These are phyloP conservation scores for Hyphodiscus sp. DNA, from an alignment of 2,329 filamentous ascomycete genomes.

Conservation along the genomic window DNA sequence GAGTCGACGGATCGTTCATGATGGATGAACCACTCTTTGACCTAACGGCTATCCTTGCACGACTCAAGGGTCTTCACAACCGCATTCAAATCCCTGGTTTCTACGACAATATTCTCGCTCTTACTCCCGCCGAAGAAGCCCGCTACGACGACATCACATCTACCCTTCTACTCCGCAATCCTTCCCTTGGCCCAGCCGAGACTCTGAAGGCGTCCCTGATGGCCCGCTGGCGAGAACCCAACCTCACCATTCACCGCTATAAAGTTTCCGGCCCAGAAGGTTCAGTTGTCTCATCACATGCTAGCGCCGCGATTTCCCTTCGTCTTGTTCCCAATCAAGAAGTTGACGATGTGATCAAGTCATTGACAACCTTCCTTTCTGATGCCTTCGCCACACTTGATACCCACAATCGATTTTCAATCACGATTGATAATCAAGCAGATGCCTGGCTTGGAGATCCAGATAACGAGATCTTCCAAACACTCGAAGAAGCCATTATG, in stretches of 20 bases:
- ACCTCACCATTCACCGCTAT: conserved; percentile 87
- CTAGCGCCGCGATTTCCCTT: conserved; percentile 81
- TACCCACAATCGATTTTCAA: conserved; percentile 72
- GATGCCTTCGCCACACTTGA: conserved; percentile 67
- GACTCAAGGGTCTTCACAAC: conserved; percentile 74
- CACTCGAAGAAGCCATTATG: conserved; percentile 77
- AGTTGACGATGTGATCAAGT: conserved; percentile 65
- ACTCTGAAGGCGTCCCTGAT: conserved; percentile 80
- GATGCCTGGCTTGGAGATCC: conserved; percentile 96
- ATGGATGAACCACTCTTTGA: conserved; percentile 91
- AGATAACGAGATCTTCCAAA: conserved; percentile 83
- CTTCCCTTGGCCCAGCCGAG: conserved; percentile 51
- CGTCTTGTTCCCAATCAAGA: conserved; percentile 92
- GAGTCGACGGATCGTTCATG: conserved; percentile 89
- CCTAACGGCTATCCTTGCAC: conserved; percentile 74
- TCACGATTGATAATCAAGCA: conserved; percentile 86
- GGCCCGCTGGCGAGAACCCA: conserved; percentile 92
- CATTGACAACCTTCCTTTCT: conserved; percentile 61
- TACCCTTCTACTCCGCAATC: conserved; percentile 66
- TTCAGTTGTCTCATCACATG: conserved; percentile 84
- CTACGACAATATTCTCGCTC: conserved; percentile 73
- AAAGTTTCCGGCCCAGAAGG: conserved; percentile 89
- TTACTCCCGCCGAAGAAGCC: conserved; percentile 68
- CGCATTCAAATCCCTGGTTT: conserved; percentile 80
- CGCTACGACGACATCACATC: conserved; percentile 80